phyloP scores from a whole-genome alignment of 192 early-diverging fungal genomes.

The Thamnidium elegans region DNA sequence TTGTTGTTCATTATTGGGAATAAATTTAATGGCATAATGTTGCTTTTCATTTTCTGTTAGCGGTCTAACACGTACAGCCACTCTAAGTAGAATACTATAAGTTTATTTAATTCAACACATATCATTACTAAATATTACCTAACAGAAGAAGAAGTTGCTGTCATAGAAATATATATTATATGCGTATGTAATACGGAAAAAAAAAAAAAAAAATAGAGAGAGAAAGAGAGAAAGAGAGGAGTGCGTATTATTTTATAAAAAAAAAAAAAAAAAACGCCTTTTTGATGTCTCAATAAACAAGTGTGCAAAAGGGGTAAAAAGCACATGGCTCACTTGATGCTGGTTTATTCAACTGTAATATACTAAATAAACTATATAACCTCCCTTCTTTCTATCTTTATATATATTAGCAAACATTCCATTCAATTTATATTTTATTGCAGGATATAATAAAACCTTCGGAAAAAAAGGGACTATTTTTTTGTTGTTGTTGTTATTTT shows the following conservation, averaged over 20 bases:
- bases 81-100: slow-evolving; percentile 36
- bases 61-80: slow-evolving; percentile 80
- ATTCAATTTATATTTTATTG: too few species aligned
- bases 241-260: background rate
- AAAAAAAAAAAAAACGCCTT: background rate
- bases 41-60: slow-evolving; percentile 68
- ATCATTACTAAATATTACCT: slow-evolving; percentile 4
- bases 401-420: too few species aligned
- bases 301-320: too few species aligned
- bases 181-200: background rate
- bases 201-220: background rate
- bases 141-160: slow-evolving; percentile 15
- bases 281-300: too few species aligned
- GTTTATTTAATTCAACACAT: background rate
- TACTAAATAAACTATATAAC: too few species aligned
- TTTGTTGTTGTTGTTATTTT: too few species aligned
- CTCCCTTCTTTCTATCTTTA: too few species aligned
- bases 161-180: background rate
- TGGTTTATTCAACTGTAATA: too few species aligned
- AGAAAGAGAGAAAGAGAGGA: background rate
- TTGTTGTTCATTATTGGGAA: slow-evolving; percentile 54
- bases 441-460: too few species aligned
- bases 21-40: slow-evolving; percentile 51
- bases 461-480: too few species aligned
- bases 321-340: too few species aligned